phyloP scores from a whole-genome alignment of 108 stramenopile species.

The Fistulifera solaris region DNA sequence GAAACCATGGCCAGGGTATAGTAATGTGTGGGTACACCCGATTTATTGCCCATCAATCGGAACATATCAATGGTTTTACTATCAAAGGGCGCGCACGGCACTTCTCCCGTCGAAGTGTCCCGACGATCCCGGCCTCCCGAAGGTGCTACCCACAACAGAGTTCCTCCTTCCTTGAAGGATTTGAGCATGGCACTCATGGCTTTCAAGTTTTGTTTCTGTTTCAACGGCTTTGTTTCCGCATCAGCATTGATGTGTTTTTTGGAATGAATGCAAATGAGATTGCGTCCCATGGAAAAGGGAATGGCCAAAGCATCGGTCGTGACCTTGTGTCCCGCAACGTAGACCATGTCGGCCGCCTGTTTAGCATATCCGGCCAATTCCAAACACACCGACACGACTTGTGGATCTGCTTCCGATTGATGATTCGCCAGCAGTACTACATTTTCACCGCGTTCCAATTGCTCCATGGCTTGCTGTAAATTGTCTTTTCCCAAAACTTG shows the following conservation, averaged over 20 bases:
- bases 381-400: conserved; percentile 68
- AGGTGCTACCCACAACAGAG: conserved; percentile 94
- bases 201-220: conserved; percentile 77
- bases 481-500: conserved; percentile 73
- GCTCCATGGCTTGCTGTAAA: conserved; percentile 51
- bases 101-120: conserved; percentile 58
- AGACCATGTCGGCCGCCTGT: conserved; percentile 61
- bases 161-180: conserved; percentile 74
- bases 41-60: conserved; percentile 88
- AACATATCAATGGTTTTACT: conserved; percentile 93
- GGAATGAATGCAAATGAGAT: conserved; percentile 91
- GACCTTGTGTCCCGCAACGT: conserved; percentile 94
- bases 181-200: conserved; percentile 83
- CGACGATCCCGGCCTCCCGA: conserved; percentile 91
- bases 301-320: conserved; percentile 87
- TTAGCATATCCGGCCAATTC: conserved; percentile 50
- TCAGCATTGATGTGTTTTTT: conserved; percentile 96
- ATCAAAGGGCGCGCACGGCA: conserved; percentile 89
- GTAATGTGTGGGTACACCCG: conserved; percentile 73
- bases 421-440: conserved; percentile 93
- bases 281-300: conserved; percentile 93
- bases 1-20: conserved; percentile 93
- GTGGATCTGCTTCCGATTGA: conserved; percentile 95
- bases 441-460: conserved; percentile 77
- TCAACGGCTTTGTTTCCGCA: conserved; percentile 80